A percentile compares a stretch with the other conserved stretches of the same genome.
phyloP scores from a whole-genome alignment of 2,329 filamentous ascomycete genomes.

The Botrytis elliptica region DNA sequence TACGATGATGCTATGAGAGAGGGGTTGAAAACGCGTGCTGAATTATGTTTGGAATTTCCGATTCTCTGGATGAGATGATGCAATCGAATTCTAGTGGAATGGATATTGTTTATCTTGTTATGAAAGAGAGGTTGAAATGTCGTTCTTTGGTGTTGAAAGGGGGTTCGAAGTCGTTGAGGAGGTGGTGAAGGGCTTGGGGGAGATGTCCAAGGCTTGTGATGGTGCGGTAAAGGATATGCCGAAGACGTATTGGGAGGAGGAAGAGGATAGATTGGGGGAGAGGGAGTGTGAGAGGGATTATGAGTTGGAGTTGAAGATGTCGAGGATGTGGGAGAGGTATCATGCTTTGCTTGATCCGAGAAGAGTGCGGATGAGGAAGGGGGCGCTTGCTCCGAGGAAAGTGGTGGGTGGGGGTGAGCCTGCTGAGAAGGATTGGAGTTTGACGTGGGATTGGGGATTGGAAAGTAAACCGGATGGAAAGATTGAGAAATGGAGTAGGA shows the following conservation, averaged over 20 bases:
- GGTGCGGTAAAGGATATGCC: neutral
- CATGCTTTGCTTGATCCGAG: neutral
- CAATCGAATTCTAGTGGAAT: neutral
- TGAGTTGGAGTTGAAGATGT: neutral
- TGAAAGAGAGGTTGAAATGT: neutral
- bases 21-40: neutral
- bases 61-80: neutral
- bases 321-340: neutral
- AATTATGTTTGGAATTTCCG: neutral
- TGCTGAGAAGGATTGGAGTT: neutral
- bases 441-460: neutral
- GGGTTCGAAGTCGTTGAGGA: neutral
- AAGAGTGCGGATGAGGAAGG: neutral
- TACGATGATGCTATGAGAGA: neutral
- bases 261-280: neutral
- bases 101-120: neutral
- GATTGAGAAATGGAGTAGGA: neutral
- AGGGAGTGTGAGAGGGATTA: neutral
- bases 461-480: neutral
- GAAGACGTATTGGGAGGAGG: neutral
- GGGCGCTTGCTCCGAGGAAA: neutral
- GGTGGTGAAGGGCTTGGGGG: neutral
- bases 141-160: neutral
- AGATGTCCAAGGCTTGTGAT: neutral
- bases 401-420: neutral